A percentile compares a stretch with the other conserved stretches of the same genome.
These are phyloP conservation scores for Lentinula aciculospora DNA, from an alignment of 768 basidiomycete species.

Conservation along the genomic window DNA sequence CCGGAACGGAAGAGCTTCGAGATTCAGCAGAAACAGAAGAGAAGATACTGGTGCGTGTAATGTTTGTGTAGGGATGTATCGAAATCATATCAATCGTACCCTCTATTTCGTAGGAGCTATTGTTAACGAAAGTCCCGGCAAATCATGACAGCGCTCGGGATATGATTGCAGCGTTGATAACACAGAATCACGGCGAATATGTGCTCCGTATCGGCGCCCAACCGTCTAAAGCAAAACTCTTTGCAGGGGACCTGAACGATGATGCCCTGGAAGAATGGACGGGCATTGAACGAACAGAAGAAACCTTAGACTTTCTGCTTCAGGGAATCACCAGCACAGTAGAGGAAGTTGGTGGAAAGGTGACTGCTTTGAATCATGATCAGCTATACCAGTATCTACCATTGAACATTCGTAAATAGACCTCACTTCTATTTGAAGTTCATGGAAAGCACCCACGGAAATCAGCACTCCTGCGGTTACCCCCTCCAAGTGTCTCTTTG, in stretches of 20 bases:
- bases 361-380: constrained; percentile 19
- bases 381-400: too few species aligned
- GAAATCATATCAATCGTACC: not conserved
- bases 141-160: constrained; percentile 57
- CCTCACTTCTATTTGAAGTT: constrained; percentile 48
- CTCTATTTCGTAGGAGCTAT: constrained; percentile 36
- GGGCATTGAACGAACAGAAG: constrained; percentile 42
- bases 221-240: constrained; percentile 53
- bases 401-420: constrained; percentile 26
- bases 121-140: constrained; percentile 34
- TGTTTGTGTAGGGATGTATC: not conserved
- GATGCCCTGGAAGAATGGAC: constrained; percentile 43
- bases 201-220: constrained; percentile 67
- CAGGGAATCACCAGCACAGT: constrained; percentile 40
- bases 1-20: constrained; percentile 13
- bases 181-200: constrained; percentile 67
- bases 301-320: constrained; percentile 46
- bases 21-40: constrained; percentile 41
- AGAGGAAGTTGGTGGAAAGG: constrained; percentile 81
- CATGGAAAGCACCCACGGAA: constrained; percentile 45
- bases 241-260: constrained; percentile 45
- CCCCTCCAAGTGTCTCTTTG: constrained; percentile 66
- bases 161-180: constrained; percentile 59
- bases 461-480: constrained; percentile 64
- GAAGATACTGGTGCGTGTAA: constrained; percentile 41